Evolutionary conservation across 208 protist species (phyloP), one percentile per base, ranked within the genome.

Genomic region (Leishmania martiniquensis): DNA sequence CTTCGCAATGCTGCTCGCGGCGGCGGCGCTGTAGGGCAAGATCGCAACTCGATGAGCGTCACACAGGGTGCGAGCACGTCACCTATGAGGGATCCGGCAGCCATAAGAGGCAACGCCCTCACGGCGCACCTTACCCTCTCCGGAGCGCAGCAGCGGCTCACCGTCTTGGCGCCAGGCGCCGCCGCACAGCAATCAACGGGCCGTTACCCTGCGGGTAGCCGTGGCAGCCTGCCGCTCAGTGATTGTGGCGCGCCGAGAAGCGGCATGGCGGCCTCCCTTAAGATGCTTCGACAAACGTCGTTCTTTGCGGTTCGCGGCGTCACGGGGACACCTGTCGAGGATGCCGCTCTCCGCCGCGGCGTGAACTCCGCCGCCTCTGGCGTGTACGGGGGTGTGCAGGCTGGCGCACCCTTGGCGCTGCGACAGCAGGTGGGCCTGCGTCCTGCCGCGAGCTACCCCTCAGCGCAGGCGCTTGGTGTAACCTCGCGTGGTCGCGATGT

Each of bases 301-400:
- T 91, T 95, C 73, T 82, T 95, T 47, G 89, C 91, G 9, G 91
- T 95, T 51, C 81, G 82, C 59, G 89, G 89, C 25, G 80, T 66
- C 20, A 87, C 79, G 7, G 91, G 91, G 2, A 83, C 92, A 5
- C 90, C 90, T 13, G 76, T 85, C 17, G 78, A 77, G n/a, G 82
- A 83, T n/a, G 69, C 78, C n/a, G 80, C 67, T 29, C 75, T n/a
- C 52, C 74, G 80, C 22, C 70, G 49, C 34, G 39, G 80, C 47
- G 0, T 84, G 62, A 47, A 54, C 65, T 60, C 70, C 22, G 63
- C 77, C 29, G 55, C 77, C 73, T 68, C 69, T 20, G 88, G 87
- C 12, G 77, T 87, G 39, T 94, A 94, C 78, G 86, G 85, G 32
- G 85, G 88, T 37, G 91, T 94, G 44, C 75, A 72, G 12, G 37